Evolutionary conservation across 1,284 basidiomycete species (phyloP).

Genomic region (Leccinum subrobustum): DNA sequence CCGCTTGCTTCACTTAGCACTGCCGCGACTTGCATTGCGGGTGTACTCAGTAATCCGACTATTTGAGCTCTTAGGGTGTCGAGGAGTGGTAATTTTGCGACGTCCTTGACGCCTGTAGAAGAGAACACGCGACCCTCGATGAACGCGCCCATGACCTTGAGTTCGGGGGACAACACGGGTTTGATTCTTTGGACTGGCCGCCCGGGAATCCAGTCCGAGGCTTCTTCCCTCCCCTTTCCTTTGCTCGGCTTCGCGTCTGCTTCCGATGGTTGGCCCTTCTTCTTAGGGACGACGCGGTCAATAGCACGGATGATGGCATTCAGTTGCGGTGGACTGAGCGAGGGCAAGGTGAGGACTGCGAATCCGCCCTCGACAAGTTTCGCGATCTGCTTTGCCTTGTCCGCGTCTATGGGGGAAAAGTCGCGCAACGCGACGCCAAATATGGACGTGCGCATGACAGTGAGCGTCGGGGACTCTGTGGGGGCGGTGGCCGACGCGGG

Average conservation of each 20-base stretch:
- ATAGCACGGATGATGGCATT: slow-evolving; percentile 66
- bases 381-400: slow-evolving; percentile 50
- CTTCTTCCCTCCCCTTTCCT: slow-evolving; percentile 53
- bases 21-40: slow-evolving; percentile 65
- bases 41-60: slow-evolving; percentile 70
- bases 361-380: slow-evolving; percentile 56
- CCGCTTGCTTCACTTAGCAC: slow-evolving; percentile 73
- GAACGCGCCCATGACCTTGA: slow-evolving; percentile 71
- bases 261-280: slow-evolving; percentile 42
- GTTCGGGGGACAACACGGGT: slow-evolving; percentile 55
- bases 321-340: slow-evolving; percentile 69
- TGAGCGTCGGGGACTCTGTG: slow-evolving; percentile 49
- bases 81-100: slow-evolving; percentile 67
- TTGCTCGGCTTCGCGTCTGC: slow-evolving; percentile 44
- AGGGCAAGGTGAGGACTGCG: slow-evolving; percentile 65
- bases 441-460: slow-evolving; percentile 64
- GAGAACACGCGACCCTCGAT: slow-evolving; percentile 72
- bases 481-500: slow-evolving; percentile 37
- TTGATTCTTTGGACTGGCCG: slow-evolving; percentile 57
- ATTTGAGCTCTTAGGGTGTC: slow-evolving; percentile 73
- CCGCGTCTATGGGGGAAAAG: slow-evolving; percentile 48
- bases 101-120: slow-evolving; percentile 52
- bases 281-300: slow-evolving; percentile 62
- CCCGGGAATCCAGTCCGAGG: slow-evolving; percentile 60
- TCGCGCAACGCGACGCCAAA: slow-evolving; percentile 73